phyloP scores from a whole-genome alignment of 768 basidiomycete species.

The Cystofilobasidium macerans region DNA sequence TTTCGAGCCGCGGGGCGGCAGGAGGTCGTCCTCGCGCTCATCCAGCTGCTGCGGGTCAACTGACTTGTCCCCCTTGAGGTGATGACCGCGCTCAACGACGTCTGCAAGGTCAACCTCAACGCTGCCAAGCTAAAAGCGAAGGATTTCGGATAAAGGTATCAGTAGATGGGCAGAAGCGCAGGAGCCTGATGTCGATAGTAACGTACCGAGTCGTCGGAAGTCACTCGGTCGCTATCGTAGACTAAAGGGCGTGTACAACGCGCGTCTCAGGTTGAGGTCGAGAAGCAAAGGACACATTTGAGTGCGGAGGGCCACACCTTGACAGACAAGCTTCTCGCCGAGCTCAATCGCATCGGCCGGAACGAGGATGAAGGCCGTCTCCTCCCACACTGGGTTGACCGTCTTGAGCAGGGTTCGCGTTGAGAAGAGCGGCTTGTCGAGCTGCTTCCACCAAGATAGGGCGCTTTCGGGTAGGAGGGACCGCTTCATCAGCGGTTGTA shows the following conservation, averaged over 20 bases:
- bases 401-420: slow-evolving; percentile 36
- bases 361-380: slow-evolving; percentile 36
- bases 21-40: not conserved
- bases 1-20: slow-evolving; percentile 1
- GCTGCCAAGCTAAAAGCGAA: slow-evolving; percentile 29
- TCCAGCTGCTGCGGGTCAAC: not conserved
- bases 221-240: slow-evolving; percentile 37
- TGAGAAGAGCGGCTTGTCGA: slow-evolving; percentile 36
- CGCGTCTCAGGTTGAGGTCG: too few species aligned
- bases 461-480: too few species aligned
- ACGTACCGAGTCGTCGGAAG: slow-evolving; percentile 33
- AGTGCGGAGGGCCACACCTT: slow-evolving; percentile 17
- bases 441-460: slow-evolving; percentile 33
- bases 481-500: too few species aligned
- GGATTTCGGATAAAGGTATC: not conserved
- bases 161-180: too few species aligned
- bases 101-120: slow-evolving; percentile 37
- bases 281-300: too few species aligned
- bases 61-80: not conserved
- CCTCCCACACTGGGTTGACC: slow-evolving; percentile 37
- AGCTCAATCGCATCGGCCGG: slow-evolving; percentile 34
- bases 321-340: slow-evolving; percentile 35
- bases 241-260: not conserved
- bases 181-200: too few species aligned
- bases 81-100: slow-evolving; percentile 27